Evolutionary conservation across 164 flowering plant genomes (phyloP).

Genomic region (Taxillus chinensis): DNA sequence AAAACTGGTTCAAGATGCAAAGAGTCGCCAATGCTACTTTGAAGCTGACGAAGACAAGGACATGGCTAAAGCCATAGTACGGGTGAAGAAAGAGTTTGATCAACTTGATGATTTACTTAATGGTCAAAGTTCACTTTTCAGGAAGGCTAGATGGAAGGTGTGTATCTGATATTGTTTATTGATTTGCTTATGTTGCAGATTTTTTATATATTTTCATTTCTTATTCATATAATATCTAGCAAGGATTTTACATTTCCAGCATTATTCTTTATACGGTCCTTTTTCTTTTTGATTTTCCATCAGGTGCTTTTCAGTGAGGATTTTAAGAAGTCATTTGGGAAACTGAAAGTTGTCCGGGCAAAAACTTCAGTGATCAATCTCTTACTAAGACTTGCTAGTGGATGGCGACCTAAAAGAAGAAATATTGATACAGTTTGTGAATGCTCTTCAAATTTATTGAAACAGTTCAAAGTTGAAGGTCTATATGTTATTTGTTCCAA

Average conservation of each 20-base stretch:
- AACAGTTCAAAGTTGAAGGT: constrained; percentile 45
- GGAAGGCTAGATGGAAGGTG: constrained; percentile 69
- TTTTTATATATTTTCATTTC: not conserved
- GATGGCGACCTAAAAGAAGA: constrained; percentile 57
- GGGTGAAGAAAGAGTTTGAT: constrained; percentile 51
- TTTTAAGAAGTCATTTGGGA: constrained; percentile 45
- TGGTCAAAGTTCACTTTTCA: constrained; percentile 41
- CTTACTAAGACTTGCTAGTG: constrained; percentile 41
- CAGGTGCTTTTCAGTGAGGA: constrained; percentile 62
- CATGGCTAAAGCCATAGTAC: constrained; percentile 29
- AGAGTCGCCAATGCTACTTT: constrained; percentile 32
- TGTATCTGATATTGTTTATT: not conserved
- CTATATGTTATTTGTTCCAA: constrained; percentile 37
- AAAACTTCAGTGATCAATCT: constrained; percentile 33
- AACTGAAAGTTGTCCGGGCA: constrained; percentile 15
- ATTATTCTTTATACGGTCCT: not conserved
- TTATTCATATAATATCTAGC: not conserved
- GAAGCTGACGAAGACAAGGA: constrained; percentile 39
- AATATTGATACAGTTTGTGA: constrained; percentile 30
- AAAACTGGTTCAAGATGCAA: constrained; percentile 30
- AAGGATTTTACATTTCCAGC: not conserved
- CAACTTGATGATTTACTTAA: constrained; percentile 61
- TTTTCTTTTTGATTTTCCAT: not conserved
- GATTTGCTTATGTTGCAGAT: too few species aligned
- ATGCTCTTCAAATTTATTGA: constrained; percentile 32